These are phyloP conservation scores for Venturiaceae sp. DNA, from an alignment of 2,329 filamentous ascomycete species.

Conservation along the genomic window DNA sequence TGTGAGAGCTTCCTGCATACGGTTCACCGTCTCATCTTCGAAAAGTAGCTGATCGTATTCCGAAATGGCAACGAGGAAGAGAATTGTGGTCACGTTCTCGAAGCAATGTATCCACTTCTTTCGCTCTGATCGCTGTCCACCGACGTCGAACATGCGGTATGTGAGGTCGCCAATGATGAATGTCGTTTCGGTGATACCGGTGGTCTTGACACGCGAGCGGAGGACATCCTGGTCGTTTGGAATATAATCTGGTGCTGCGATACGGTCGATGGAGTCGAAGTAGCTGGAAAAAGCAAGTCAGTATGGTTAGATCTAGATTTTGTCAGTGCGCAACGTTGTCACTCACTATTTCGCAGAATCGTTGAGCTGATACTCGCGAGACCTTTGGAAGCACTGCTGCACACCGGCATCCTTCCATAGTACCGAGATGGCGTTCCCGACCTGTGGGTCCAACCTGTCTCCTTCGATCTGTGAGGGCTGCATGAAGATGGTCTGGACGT, in stretches of 20 bases:
- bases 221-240: constrained; percentile 93
- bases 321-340: background rate
- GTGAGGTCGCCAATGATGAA: constrained; percentile 93
- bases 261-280: constrained; percentile 90
- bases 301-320: background rate
- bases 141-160: constrained; percentile 96
- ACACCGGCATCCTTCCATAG: constrained; percentile 91
- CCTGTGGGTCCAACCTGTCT: constrained; percentile 86
- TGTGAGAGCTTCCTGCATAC: constrained; percentile 63
- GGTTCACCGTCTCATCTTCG: constrained; percentile 81
- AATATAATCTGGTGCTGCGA: constrained; percentile 78
- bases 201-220: constrained; percentile 93
- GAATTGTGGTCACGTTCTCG: constrained; percentile 93
- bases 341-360: constrained; percentile 91
- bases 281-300: constrained; percentile 48
- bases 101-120: constrained; percentile 99
- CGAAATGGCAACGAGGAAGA: constrained; percentile 93
- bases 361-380: constrained; percentile 91
- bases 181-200: constrained; percentile 92
- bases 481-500: constrained; percentile 98
- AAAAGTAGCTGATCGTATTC: constrained; percentile 95
- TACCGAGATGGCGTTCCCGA: constrained; percentile 84
- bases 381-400: constrained; percentile 90
- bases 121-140: constrained; percentile 87
- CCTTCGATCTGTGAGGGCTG: constrained; percentile 95